These are phyloP conservation scores for Cladochytrium replicatum DNA, from an alignment of 192 early-diverging fungal species.

Conservation along the genomic window DNA sequence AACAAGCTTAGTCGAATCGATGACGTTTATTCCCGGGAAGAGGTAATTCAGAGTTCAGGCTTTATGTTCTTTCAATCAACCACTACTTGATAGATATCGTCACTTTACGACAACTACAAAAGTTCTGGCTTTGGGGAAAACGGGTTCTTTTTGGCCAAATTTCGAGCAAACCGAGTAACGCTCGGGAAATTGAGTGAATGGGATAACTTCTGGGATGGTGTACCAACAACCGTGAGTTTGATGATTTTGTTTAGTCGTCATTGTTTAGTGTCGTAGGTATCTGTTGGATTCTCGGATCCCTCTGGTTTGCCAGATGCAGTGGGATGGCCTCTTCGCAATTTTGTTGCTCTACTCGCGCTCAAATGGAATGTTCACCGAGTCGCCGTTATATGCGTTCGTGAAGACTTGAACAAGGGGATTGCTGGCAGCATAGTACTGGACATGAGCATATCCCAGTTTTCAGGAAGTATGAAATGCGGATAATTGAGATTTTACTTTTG, in stretches of 20 bases:
- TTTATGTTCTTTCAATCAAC: too few species aligned
- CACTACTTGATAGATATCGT: too few species aligned
- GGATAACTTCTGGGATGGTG: slow-evolving; percentile 37
- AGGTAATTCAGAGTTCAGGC: too few species aligned
- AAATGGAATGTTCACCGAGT: slow-evolving; percentile 38
- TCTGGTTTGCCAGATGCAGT: slow-evolving; percentile 61
- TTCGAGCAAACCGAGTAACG: slow-evolving; percentile 2
- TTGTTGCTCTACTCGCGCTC: slow-evolving; percentile 54
- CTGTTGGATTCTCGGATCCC: slow-evolving; percentile 80
- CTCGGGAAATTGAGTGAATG: slow-evolving; percentile 44
- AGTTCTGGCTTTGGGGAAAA: too few species aligned
- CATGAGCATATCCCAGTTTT: slow-evolving; percentile 29
- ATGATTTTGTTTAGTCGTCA: not conserved
- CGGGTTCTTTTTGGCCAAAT: slow-evolving; percentile 29
- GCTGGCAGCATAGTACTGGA: slow-evolving; percentile 35
- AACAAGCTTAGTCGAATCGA: slow-evolving; percentile 14
- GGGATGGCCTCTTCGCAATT: slow-evolving; percentile 90
- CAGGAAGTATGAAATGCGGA: slow-evolving; percentile 16
- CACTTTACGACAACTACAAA: too few species aligned
- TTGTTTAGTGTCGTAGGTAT: slow-evolving; percentile 1
- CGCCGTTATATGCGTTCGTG: slow-evolving; percentile 58
- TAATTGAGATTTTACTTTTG: not conserved
- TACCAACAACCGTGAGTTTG: slow-evolving; percentile 18
- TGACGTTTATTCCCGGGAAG: slow-evolving; percentile 27
- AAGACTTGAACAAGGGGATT: slow-evolving; percentile 34